Percentiles rank a stretch among this genome's conserved stretches.
These are phyloP conservation scores for Filosporella fistucella DNA, from an alignment of 495 filamentous ascomycete species.

Conservation along the genomic window DNA sequence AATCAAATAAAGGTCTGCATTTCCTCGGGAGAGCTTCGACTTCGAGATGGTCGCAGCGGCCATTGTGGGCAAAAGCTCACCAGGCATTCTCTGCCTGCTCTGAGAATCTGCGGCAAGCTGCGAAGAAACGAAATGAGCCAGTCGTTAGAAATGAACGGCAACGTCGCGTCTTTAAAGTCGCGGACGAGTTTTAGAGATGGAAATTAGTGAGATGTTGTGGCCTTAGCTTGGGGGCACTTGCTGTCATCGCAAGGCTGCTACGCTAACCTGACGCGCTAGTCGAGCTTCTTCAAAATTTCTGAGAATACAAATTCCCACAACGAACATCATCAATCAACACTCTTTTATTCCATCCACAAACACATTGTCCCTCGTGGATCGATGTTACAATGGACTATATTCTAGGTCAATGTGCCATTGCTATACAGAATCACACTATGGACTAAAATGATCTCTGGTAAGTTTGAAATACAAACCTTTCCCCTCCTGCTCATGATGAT, in stretches of 20 bases:
- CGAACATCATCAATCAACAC: no score
- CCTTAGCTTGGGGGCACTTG: no score
- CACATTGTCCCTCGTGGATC: background rate
- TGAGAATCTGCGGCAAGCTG: conserved; percentile 15
- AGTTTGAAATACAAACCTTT: conserved; percentile 14
- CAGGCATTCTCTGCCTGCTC: conserved; percentile 24
- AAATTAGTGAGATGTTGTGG: no score
- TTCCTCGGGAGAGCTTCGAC: conserved; percentile 26
- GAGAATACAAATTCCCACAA: no score
- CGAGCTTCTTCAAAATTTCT: no score
- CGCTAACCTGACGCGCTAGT: no score
- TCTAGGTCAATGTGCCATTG: no score
- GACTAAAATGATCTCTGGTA: conserved; percentile 14
- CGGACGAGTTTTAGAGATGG: conserved; percentile 21
- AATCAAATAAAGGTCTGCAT: conserved; percentile 70
- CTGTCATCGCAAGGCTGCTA: no score
- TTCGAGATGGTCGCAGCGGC: conserved; percentile 23
- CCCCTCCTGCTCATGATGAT: conserved; percentile 41
- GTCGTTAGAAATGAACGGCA: background rate
- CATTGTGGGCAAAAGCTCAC: conserved; percentile 27
- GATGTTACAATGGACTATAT: no score
- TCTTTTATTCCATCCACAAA: background rate
- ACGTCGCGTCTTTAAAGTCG: conserved; percentile 17
- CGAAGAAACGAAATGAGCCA: conserved; percentile 7
- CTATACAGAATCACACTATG: no score